phyloP scores from a whole-genome alignment of 2,329 filamentous ascomycete species.

The Cladorrhinum sp. region DNA sequence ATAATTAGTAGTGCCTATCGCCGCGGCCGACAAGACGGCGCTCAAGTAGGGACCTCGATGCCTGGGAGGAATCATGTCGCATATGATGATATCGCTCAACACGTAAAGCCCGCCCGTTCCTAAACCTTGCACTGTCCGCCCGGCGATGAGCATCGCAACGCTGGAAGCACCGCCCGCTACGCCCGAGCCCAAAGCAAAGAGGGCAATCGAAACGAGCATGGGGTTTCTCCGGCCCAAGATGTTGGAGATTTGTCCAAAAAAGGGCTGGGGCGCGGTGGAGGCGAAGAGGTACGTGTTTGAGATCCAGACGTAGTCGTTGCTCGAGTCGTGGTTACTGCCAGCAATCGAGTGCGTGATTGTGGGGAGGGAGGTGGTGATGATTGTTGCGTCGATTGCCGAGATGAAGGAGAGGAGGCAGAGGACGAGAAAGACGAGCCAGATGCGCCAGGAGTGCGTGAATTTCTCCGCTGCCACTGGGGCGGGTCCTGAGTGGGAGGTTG shows the following conservation, averaged over 20 bases:
- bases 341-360: conserved; percentile 21
- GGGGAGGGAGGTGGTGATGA: conserved; percentile 26
- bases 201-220: conserved; percentile 38
- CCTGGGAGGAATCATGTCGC: conserved; percentile 25
- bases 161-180: conserved; percentile 47
- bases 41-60: conserved; percentile 18
- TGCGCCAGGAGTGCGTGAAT: not conserved
- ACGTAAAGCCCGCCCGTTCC: conserved; percentile 37
- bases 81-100: conserved; percentile 30
- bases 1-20: conserved; percentile 14
- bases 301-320: conserved; percentile 25
- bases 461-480: too few species aligned
- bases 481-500: too few species aligned
- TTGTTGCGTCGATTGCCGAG: conserved; percentile 24
- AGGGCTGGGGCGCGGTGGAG: not conserved
- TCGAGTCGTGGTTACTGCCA: not conserved
- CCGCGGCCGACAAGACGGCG: conserved; percentile 12
- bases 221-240: conserved; percentile 50
- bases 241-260: not conserved
- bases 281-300: conserved; percentile 25
- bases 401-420: conserved; percentile 24
- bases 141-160: conserved; percentile 47
- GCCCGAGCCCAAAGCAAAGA: conserved; percentile 52
- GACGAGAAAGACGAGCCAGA: conserved; percentile 8
- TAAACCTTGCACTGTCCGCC: conserved; percentile 47